Evolutionary conservation across 352 stramenopile genomes (phyloP), one percentile per base, ranked within the genome.

Genomic region (Phytopythium mirpurense): DNA sequence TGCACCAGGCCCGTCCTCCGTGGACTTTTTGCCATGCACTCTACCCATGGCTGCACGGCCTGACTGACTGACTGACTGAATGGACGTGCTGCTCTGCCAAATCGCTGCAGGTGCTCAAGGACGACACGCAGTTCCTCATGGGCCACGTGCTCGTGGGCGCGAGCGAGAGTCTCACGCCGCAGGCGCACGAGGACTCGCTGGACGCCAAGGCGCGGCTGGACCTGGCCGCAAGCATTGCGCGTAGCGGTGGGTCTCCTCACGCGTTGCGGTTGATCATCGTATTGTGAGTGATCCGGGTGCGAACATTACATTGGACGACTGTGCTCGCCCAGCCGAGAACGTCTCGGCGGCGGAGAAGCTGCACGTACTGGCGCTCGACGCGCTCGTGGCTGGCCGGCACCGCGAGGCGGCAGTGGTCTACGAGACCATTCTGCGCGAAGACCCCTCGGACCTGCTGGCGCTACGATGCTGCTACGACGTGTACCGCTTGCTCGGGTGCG

Each of bases 381-480:
- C 70, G 23, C 70, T 89, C 54, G 71, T 93, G 31, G 61, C 73
- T 35, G 82, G 84, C n/a, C 76, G 78, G 2, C 72, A 74, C 56
- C 75, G 74, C 38, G 78, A 91, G 46, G 84, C 84, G 12, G 68
- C 81, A 24, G 67, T 69, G 9, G 41, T 91, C 23, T 95, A 93
- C 67, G 84, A 95, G 59, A 88, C 78, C 16, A 88, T 95, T 29
- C 62, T 95, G 51, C 50, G 79, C 35, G 64, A 83, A 12, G 78
- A 92, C 36, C 66, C 73, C 34, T 71, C 54, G 5, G 84, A 95
- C 43, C 55, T 95, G 36, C 56, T 95, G 19, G 84, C 84, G 9
- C 64, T 92, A 56, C 79, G 83, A 42, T 91, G 84, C 54, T 78
- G 72, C 45, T 89, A 78, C 40, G 84, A 95, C 51, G 55, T 95